Evolutionary conservation across 331 rosid species (phyloP).

Genomic region (Stylosanthes scabra): DNA sequence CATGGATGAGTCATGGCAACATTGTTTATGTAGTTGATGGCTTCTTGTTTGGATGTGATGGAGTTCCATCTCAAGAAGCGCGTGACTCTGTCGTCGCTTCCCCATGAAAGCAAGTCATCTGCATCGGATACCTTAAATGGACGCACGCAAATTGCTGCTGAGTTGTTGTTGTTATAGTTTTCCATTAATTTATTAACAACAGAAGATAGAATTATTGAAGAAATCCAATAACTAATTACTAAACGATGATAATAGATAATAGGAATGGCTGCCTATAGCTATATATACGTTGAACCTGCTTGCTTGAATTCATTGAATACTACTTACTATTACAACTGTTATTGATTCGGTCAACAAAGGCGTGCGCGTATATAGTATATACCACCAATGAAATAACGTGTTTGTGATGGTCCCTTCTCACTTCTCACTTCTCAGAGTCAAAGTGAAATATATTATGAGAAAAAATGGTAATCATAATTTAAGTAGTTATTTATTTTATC

Average conservation of each 20-base stretch:
- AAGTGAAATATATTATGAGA: no score
- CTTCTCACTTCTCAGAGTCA: no score
- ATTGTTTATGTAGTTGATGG: constrained; percentile 43
- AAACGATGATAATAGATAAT: no score
- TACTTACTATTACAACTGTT: not conserved
- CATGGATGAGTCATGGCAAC: constrained; percentile 59
- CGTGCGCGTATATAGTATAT: not conserved
- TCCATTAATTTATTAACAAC: constrained; percentile 23
- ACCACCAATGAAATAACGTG: no score
- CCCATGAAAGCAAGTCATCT: constrained; percentile 49
- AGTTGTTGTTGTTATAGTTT: not conserved
- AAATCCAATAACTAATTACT: no score
- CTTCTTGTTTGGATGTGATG: constrained; percentile 51
- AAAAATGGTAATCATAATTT: no score
- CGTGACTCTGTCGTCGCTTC: constrained; percentile 50
- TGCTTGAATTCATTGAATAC: not conserved
- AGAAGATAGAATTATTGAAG: no score
- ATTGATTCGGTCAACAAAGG: constrained; percentile 5
- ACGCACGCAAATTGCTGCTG: constrained; percentile 43
- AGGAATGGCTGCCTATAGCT: no score
- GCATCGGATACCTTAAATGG: constrained; percentile 43
- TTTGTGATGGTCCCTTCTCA: no score
- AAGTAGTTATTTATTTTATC: no score
- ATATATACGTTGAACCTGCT: no score
- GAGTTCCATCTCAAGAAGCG: constrained; percentile 54